Evolutionary conservation across 2,329 filamentous ascomycete species (phyloP).

Genomic region (Canariomyces notabilis): DNA sequence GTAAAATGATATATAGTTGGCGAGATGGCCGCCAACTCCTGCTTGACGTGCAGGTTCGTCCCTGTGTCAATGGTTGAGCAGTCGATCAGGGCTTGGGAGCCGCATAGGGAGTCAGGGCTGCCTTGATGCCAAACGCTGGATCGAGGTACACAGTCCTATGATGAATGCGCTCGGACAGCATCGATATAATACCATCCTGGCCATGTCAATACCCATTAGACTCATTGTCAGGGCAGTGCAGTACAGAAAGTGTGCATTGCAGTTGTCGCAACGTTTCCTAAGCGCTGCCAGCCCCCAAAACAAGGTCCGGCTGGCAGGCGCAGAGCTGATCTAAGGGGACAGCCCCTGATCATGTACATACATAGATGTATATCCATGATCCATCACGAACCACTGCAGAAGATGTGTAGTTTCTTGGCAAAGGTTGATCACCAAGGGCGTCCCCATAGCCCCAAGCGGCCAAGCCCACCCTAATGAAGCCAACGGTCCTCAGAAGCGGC

Average conservation of each 20-base stretch:
- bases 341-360: slow-evolving; percentile 43
- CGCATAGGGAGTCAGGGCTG: slow-evolving; percentile 23
- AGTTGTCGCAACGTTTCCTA: slow-evolving; percentile 45
- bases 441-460: slow-evolving; percentile 53
- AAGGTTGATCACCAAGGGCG: slow-evolving; percentile 48
- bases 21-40: slow-evolving; percentile 31
- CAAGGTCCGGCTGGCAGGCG: slow-evolving; percentile 33
- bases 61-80: slow-evolving; percentile 67
- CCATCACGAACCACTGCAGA: slow-evolving; percentile 35
- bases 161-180: slow-evolving; percentile 62
- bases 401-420: slow-evolving; percentile 42
- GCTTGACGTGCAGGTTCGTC: slow-evolving; percentile 33
- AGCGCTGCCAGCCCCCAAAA: slow-evolving; percentile 38
- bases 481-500: slow-evolving; percentile 8
- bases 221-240: too few species aligned
- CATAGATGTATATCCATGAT: slow-evolving; percentile 43
- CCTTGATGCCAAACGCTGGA: slow-evolving; percentile 42
- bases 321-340: slow-evolving; percentile 39
- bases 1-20: slow-evolving; percentile 28
- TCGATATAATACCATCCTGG: slow-evolving; percentile 63
- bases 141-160: slow-evolving; percentile 59
- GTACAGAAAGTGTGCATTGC: too few species aligned
- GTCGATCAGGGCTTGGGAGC: slow-evolving; percentile 54
- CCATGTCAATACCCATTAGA: too few species aligned
- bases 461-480: slow-evolving; percentile 51